Base-by-base conservation (phyloP, 345 rosid species). In the Lepidium sativum region DNA sequence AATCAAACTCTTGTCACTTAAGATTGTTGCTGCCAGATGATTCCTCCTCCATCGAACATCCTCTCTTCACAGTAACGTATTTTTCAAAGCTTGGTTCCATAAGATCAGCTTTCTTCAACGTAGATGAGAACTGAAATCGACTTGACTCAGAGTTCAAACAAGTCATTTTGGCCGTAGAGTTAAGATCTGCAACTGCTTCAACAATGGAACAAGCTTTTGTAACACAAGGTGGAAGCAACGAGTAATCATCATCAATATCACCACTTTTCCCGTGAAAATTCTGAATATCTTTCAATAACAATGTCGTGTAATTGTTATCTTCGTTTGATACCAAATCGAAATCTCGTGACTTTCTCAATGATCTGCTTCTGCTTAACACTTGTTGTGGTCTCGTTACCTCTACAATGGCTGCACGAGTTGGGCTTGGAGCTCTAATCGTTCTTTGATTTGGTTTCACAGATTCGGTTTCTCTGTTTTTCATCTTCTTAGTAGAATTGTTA, bases 11-110 rank as follows among this genome's bases (percentile, higher is more conserved):
- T 15, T 48, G n/a, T 77, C 57, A 13, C 6, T 51, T 79, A 59
- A 79, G 57, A 78, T 91, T 92, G 77, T 92, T 89, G 76, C 98
- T 92, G 10, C 91, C 96, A 1, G 89, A 84, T 39, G 96, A 92
- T 69, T 92, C 98, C 60, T 82, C 85, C 8, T 68, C 81, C 42
- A 69, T 76, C 21, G 63, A 45, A 48, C 84, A 82, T 1, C 84
- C 95, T 60, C 96, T 81, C 73, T 76, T 82, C 35, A 85, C 73
- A 0, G 95, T 92, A 20, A 92, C 91, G 58, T 92, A 92, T 74
- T 81, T 89, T 56, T 87, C 92, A 59, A 92, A 79, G 64, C 94
- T 92, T 17, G 96, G 97, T 63, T 89, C 92, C 79, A 76, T 78
- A 9, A 89, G 51, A 63, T 92, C 90, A 54, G 85, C 84, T 68